Evolutionary conservation across 371 early-diverging fungal genomes (phyloP).

Genomic region (Caulochytrium protostelioides): DNA sequence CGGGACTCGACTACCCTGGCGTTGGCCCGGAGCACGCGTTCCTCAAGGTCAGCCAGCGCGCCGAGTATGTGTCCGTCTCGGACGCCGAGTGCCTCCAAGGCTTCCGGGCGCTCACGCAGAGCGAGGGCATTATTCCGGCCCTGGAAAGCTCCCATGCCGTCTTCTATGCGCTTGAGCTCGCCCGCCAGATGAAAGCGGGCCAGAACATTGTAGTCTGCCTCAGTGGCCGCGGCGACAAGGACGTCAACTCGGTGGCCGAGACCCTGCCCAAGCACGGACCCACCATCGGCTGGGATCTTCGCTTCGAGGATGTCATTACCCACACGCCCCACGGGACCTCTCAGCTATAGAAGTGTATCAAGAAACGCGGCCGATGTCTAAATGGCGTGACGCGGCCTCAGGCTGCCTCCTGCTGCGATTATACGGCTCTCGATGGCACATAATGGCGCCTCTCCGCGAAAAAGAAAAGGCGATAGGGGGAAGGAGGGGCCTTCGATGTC

Average conservation of each 20-base stretch:
- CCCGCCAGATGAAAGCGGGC: slow-evolving; percentile 49
- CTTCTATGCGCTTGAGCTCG: slow-evolving; percentile 51
- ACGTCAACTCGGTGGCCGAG: slow-evolving; percentile 80
- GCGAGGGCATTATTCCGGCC: slow-evolving; percentile 84
- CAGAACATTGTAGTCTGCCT: slow-evolving; percentile 73
- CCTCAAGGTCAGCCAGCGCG: slow-evolving; percentile 68
- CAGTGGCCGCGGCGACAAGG: slow-evolving; percentile 92
- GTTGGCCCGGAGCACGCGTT: slow-evolving; percentile 91
- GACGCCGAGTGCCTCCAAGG: slow-evolving; percentile 73
- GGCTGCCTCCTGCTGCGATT: too few relatives aligned
- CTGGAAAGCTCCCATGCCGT: slow-evolving; percentile 90
- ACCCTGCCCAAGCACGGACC: slow-evolving; percentile 70
- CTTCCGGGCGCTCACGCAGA: slow-evolving; percentile 60
- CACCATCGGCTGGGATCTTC: slow-evolving; percentile 78
- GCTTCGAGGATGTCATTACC: slow-evolving; percentile 21
- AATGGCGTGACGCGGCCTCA: too few relatives aligned
- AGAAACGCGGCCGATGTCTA: too few relatives aligned
- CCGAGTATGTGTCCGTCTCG: slow-evolving; percentile 59
- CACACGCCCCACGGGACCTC: too few relatives aligned
- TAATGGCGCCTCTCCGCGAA: too few relatives aligned
- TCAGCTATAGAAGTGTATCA: too few relatives aligned
- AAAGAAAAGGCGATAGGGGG: too few relatives aligned
- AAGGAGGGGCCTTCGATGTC: too few relatives aligned
- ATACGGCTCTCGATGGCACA: too few relatives aligned
- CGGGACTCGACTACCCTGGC: slow-evolving; percentile 92